Evolutionary conservation across 2,329 filamentous ascomycete species (phyloP), one percentile per base, ranked within the genome.

Genomic region (Stemphylium beticola): DNA sequence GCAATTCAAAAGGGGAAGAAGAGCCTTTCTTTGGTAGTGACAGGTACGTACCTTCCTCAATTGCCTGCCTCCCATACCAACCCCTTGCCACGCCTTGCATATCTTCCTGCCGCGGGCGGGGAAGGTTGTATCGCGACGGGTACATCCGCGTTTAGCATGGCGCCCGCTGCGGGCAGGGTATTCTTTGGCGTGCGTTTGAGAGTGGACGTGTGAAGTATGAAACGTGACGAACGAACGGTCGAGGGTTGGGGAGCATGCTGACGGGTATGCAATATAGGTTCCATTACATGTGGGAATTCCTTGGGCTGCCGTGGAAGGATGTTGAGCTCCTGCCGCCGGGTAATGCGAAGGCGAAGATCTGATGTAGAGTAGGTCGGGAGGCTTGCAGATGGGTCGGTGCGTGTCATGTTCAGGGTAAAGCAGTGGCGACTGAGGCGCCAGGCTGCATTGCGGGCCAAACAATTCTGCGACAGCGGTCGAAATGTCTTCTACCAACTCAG

Each of bases 1-100:
- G 79, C 15, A 85, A 88, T 63, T 71, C 68, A 1, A 72, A 82
- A 57, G 87, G 87, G 0, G 73, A 80, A 51, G 80, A 80, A 43
- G 86, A 90, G 76, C 84, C 87, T 0, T 91, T 92, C 71, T 93
- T 93, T 74, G 90, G 90, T 2, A 92, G 88, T 74, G 90, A 93
- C 75, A 78, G 85, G 84, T 82, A 69, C 55, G 74, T 74, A 44
- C 36, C 9, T 11, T 29, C 26, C 26, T 31, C 20, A 22, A 18
- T 50, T 22, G 38, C 24, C 29, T 22, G 29, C 17, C 15, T 12
- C n/a, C 18, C 20, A 14, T 29, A 8, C 20, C 22, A 22, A 50
- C 46, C 29, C 47, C 6, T 54, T 41, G 22, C 37, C 37, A 20
- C 20, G 17, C 22, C 17, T 41, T 22, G 31, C 40, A 22, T 51